A percentile compares a stretch with the other conserved stretches of the same genome.
Conservation (phyloP, 2,329 filamentous ascomycete genomes). For the Paraconiothyrium brasiliense region DNA sequence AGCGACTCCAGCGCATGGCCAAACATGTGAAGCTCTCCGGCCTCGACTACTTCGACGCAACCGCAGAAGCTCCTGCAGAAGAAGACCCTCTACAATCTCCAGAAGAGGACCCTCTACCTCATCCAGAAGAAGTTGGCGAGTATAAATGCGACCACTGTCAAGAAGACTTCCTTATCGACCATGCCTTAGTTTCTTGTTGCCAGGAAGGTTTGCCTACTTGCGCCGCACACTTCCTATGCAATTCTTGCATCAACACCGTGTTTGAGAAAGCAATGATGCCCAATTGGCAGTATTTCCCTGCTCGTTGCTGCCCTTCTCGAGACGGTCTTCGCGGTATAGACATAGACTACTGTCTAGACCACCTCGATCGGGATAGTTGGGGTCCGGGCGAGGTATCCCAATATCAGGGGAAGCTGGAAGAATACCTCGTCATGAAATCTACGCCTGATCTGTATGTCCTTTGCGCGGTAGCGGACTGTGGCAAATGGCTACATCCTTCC, state of each 20-base stretch:
- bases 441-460: conserved; percentile 10
- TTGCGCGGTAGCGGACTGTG: conserved; percentile 7
- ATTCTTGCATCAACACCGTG: background rate
- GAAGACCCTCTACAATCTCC: no score
- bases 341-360: background rate
- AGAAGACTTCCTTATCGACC: conserved; percentile 1
- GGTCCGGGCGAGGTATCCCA: background rate
- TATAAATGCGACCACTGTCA: background rate
- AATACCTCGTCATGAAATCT: background rate
- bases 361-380: background rate
- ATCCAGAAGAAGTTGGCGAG: background rate
- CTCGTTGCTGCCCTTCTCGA: background rate
- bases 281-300: background rate
- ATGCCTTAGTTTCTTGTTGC: background rate
- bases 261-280: background rate
- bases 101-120: no score
- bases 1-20: background rate
- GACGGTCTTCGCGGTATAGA: background rate
- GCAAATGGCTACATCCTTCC: background rate
- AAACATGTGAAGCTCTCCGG: background rate
- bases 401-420: background rate
- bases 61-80: background rate
- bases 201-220: background rate
- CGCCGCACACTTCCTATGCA: conserved; percentile 3
- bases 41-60: background rate